Evolutionary conservation across 2,329 filamentous ascomycete species (phyloP).

Genomic region (Xenoacremonium recifei): DNA sequence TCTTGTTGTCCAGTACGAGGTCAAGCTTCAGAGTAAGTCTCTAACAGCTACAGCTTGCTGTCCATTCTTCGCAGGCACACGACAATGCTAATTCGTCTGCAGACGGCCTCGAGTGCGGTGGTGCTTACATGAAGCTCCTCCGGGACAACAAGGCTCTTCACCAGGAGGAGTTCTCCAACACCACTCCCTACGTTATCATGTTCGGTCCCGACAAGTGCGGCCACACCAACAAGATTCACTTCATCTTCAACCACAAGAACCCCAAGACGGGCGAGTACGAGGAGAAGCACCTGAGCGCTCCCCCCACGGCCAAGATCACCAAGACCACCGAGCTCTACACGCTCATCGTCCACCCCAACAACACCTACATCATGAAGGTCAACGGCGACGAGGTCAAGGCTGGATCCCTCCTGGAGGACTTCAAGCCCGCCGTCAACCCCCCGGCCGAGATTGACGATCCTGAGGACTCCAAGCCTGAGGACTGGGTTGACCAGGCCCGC

Average conservation of each 20-base stretch:
- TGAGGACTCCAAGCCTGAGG: slow-evolving; percentile 88
- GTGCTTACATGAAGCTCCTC: slow-evolving; percentile 98
- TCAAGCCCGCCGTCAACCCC: slow-evolving; percentile 90
- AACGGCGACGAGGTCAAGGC: slow-evolving; percentile 86
- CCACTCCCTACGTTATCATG: slow-evolving; percentile 98
- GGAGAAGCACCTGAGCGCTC: slow-evolving; percentile 93
- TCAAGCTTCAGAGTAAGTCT: slow-evolving; percentile 92
- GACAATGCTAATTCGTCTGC: too few species aligned
- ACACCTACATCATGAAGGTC: slow-evolving; percentile 90
- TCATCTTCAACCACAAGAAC: slow-evolving; percentile 99
- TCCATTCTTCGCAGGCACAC: too few species aligned
- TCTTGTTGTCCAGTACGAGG: slow-evolving; percentile 97
- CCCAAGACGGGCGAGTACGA: slow-evolving; percentile 99
- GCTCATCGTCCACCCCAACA: slow-evolving; percentile 92
- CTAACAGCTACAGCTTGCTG: too few species aligned
- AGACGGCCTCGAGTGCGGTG: slow-evolving; percentile 96
- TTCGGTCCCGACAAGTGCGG: slow-evolving; percentile 99
- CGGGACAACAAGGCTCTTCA: slow-evolving; percentile 97
- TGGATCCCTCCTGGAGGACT: slow-evolving; percentile 91
- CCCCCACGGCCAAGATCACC: slow-evolving; percentile 81
- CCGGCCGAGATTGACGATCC: slow-evolving; percentile 90
- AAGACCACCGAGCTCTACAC: slow-evolving; percentile 97
- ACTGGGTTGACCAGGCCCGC: slow-evolving; percentile 92
- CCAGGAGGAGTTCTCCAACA: slow-evolving; percentile 96
- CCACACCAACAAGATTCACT: slow-evolving; percentile 95